These are phyloP conservation scores for Penicillium sp. DNA, from an alignment of 2,329 filamentous ascomycete genomes.

Conservation along the genomic window DNA sequence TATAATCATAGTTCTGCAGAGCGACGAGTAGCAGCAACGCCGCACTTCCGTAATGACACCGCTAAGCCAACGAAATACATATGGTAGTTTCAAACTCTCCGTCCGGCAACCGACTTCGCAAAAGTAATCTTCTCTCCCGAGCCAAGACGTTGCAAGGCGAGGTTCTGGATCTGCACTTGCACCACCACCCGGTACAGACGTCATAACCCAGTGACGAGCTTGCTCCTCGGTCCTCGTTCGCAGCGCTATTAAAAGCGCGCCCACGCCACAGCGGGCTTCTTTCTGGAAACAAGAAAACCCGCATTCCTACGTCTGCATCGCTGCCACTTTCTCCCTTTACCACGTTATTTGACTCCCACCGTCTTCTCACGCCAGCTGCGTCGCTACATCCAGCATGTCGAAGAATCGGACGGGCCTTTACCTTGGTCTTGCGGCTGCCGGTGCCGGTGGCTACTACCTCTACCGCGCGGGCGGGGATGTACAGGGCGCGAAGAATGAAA, in stretches of 20 bases:
- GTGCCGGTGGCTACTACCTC: conserved; percentile 81
- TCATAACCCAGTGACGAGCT: conserved; percentile 20
- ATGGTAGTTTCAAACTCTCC: too few relatives aligned
- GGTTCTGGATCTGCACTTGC: conserved; percentile 1
- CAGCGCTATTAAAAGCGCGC: too few relatives aligned
- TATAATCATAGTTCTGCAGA: too few relatives aligned
- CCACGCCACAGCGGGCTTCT: too few relatives aligned
- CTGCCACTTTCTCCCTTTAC: neutral
- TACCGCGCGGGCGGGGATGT: conserved; percentile 80
- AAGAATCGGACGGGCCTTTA: conserved; percentile 38
- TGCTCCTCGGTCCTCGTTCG: too few relatives aligned
- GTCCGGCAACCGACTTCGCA: too few relatives aligned
- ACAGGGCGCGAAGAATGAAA: conserved; percentile 78
- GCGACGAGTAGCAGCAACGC: too few relatives aligned
- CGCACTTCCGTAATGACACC: too few relatives aligned
- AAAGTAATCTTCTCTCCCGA: too few relatives aligned
- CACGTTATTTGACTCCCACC: neutral
- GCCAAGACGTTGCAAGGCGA: too few relatives aligned
- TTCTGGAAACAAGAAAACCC: conserved; percentile 10
- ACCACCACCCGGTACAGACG: conserved; percentile 13
- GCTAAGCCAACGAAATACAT: too few relatives aligned
- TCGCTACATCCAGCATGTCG: conserved; percentile 28
- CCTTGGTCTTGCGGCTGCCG: conserved; percentile 58
- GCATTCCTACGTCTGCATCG: neutral
- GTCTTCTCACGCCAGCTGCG: neutral